Percentiles rank a stretch among this genome's conserved stretches.
These are phyloP conservation scores for Ecytonucleospora hepatopenaei DNA, from an alignment of 371 early-diverging fungal species.

Conservation along the genomic window DNA sequence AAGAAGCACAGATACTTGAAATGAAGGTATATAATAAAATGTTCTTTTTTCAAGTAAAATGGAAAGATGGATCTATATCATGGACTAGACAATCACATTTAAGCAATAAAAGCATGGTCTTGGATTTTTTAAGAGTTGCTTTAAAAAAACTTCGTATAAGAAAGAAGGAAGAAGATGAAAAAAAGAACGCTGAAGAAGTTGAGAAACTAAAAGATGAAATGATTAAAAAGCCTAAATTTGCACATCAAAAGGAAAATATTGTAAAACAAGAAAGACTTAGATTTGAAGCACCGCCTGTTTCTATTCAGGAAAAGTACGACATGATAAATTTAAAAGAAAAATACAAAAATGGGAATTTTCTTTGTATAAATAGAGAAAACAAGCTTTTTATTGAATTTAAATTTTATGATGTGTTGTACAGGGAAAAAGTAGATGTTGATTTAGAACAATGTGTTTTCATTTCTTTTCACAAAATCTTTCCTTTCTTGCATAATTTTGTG, in stretches of 20 bases:
- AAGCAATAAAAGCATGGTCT: neutral
- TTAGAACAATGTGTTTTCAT: no score
- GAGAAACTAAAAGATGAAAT: neutral
- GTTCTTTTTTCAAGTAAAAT: neutral
- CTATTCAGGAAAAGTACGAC: neutral
- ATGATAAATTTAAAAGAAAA: neutral
- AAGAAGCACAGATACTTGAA: neutral
- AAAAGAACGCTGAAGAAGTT: neutral
- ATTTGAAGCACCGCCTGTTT: neutral
- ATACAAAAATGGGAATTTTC: neutral
- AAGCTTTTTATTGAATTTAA: neutral
- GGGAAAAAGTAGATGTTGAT: no score
- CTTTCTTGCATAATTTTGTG: no score
- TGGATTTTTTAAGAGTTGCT: constrained; percentile 5
- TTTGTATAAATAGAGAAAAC: neutral
- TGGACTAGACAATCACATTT: constrained; percentile 1
- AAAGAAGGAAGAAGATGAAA: neutral
- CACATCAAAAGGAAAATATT: neutral
- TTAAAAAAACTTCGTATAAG: neutral
- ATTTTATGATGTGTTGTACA: neutral
- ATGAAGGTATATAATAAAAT: neutral
- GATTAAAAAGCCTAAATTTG: constrained; percentile 2
- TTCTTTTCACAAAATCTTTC: no score
- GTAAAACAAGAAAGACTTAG: neutral
- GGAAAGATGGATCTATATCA: neutral